These are phyloP conservation scores for Penicillium sp. DNA, from an alignment of 2,329 filamentous ascomycete species.

Conservation along the genomic window DNA sequence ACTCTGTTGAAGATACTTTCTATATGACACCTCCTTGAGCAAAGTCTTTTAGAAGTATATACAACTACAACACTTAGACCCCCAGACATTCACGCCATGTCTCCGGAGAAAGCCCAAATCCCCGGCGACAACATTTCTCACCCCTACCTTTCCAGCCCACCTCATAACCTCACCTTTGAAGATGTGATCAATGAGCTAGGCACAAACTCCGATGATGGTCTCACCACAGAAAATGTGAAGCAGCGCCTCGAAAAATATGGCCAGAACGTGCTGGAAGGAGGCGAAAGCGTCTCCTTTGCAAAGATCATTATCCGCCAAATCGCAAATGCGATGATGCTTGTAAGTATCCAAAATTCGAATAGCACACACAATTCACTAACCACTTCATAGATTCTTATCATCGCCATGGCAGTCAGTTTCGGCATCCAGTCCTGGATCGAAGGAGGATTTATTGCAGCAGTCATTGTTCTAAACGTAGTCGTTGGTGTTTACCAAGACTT, in stretches of 20 bases:
- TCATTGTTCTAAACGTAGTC: conserved; percentile 59
- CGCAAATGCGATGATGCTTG: conserved; percentile 69
- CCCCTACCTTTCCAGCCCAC: conserved; percentile 55
- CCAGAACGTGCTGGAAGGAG: conserved; percentile 66
- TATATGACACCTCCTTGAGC: conserved; percentile 35
- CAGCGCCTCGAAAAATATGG: conserved; percentile 59
- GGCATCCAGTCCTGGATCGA: conserved; percentile 60
- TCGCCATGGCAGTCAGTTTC: conserved; percentile 68
- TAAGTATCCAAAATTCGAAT: conserved; percentile 33
- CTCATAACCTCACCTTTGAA: conserved; percentile 60
- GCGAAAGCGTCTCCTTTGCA: conserved; percentile 63
- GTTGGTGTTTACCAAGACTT: conserved; percentile 64
- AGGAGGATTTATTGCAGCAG: conserved; percentile 60
- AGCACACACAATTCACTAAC: not conserved
- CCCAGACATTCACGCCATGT: conserved; percentile 14
- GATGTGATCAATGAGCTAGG: conserved; percentile 56
- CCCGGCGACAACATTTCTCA: conserved; percentile 30
- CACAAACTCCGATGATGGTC: conserved; percentile 58
- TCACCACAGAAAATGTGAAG: conserved; percentile 57
- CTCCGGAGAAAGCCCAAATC: conserved; percentile 17
- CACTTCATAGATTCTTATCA: conserved; percentile 65
- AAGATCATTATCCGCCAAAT: conserved; percentile 68
- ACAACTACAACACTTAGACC: not conserved
- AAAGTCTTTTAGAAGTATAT: conserved; percentile 16
- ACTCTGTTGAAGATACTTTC: conserved; percentile 31